Percentiles rank a stretch among this genome's conserved stretches.
phyloP scores from a whole-genome alignment of 2,329 filamentous ascomycete genomes.

The Eutypa lata region DNA sequence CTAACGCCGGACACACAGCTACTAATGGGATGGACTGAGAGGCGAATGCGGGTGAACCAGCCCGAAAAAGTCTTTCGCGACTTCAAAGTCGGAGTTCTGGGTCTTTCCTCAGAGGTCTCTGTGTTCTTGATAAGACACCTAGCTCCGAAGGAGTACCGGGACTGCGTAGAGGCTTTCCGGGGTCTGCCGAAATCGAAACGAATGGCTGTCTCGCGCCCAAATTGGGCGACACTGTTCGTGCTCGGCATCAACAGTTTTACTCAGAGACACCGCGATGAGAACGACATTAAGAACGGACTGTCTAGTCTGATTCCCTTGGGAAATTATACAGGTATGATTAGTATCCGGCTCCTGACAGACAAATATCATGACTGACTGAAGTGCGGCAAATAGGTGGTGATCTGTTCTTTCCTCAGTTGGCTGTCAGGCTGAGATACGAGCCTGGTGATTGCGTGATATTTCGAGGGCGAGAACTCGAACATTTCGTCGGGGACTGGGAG shows the following conservation, averaged over 20 bases:
- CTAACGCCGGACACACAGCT: neutral
- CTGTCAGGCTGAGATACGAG: slow-evolving; percentile 1
- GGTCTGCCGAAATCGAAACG: neutral
- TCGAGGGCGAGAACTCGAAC: slow-evolving; percentile 5
- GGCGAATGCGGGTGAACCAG: neutral
- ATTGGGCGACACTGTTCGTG: slow-evolving; percentile 3
- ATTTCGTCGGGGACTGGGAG: slow-evolving; percentile 6
- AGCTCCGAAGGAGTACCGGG: neutral
- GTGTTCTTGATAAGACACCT: neutral
- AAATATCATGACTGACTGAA: neutral
- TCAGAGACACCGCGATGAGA: slow-evolving; percentile 1
- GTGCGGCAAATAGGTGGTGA: slow-evolving; percentile 1
- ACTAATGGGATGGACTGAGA: neutral
- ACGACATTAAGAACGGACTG: slow-evolving; percentile 4
- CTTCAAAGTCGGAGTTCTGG: slow-evolving; percentile 1
- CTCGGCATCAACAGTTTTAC: slow-evolving; percentile 5
- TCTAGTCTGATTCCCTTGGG: slow-evolving; percentile 3
- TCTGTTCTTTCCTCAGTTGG: slow-evolving; percentile 4
- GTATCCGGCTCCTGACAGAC: no score
- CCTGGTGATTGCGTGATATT: slow-evolving; percentile 5
- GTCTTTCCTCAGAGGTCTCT: neutral
- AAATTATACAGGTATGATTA: no score
- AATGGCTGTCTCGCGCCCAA: neutral
- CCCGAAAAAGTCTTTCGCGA: neutral
- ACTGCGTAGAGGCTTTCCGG: neutral